phyloP scores from a whole-genome alignment of 164 flowering plant species.

The Berberis vulgaris region DNA sequence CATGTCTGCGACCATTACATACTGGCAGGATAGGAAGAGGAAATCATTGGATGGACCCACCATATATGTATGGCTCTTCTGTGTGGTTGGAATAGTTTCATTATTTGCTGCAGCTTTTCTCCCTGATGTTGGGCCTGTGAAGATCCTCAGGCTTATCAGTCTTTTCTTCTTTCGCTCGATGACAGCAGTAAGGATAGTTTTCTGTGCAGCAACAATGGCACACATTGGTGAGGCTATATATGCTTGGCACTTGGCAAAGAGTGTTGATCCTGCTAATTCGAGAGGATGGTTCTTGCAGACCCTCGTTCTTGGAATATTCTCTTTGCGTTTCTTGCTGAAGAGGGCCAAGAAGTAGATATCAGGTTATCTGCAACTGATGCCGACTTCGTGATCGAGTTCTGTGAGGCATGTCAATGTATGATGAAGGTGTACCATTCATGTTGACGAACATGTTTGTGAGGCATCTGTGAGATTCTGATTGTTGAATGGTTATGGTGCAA shows the following conservation, averaged over 20 bases:
- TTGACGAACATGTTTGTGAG: too few species aligned
- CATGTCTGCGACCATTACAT: slow-evolving; percentile 75
- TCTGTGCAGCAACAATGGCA: slow-evolving; percentile 18
- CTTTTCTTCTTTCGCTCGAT: slow-evolving; percentile 55
- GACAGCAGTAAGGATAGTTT: slow-evolving; percentile 22
- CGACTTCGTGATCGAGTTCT: too few species aligned
- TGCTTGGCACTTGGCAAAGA: slow-evolving; percentile 70
- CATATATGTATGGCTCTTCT: slow-evolving; percentile 55
- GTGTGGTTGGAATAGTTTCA: slow-evolving; percentile 44
- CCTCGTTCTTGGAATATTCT: slow-evolving; percentile 52
- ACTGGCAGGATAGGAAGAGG: slow-evolving; percentile 67
- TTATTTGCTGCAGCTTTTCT: slow-evolving; percentile 50
- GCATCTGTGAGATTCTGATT: too few species aligned
- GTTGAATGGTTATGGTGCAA: too few species aligned
- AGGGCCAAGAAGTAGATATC: slow-evolving; percentile 26
- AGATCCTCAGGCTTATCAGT: slow-evolving; percentile 24
- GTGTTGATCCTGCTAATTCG: slow-evolving; percentile 68
- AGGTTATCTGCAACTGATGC: background rate
- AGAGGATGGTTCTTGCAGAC: slow-evolving; percentile 96
- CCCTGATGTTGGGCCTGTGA: slow-evolving; percentile 56
- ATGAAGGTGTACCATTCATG: too few species aligned
- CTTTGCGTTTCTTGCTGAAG: slow-evolving; percentile 58
- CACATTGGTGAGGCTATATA: slow-evolving; percentile 65
- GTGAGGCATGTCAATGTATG: too few species aligned
- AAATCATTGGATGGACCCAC: slow-evolving; percentile 72